These are phyloP conservation scores for Hypoxylon crocopeplum DNA, from an alignment of 495 filamentous ascomycete species.

Conservation along the genomic window DNA sequence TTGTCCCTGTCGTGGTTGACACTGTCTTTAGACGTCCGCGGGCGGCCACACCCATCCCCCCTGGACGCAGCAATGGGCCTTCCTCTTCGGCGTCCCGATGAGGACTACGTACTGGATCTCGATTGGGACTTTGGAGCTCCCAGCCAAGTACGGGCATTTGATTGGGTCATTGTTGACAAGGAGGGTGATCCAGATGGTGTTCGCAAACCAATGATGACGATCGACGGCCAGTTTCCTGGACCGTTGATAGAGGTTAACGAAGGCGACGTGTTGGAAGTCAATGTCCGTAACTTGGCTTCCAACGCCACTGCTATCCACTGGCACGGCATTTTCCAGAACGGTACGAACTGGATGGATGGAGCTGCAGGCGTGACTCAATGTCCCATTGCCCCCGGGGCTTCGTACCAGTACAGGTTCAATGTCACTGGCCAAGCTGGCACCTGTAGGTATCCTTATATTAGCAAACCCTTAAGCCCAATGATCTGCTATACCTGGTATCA, in stretches of 20 bases:
- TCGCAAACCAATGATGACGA: slow-evolving; percentile 54
- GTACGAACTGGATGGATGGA: slow-evolving; percentile 42
- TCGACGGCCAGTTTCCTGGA: slow-evolving; percentile 61
- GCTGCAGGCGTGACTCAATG: slow-evolving; percentile 68
- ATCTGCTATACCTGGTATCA: background rate
- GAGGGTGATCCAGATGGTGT: slow-evolving; percentile 62
- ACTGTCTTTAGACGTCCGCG: slow-evolving; percentile 10
- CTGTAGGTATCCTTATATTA: slow-evolving; percentile 38
- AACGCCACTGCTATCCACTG: slow-evolving; percentile 65
- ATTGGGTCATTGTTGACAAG: slow-evolving; percentile 57
- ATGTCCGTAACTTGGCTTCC: slow-evolving; percentile 52
- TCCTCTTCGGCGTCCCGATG: slow-evolving; percentile 37
- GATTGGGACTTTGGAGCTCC: slow-evolving; percentile 53
- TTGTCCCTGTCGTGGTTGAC: slow-evolving; percentile 17
- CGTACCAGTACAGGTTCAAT: slow-evolving; percentile 54
- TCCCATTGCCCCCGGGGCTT: slow-evolving; percentile 63
- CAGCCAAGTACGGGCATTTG: slow-evolving; percentile 52
- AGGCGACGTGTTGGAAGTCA: slow-evolving; percentile 54
- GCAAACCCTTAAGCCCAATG: slow-evolving; percentile 17
- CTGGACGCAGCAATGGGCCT: slow-evolving; percentile 5
- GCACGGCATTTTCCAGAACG: slow-evolving; percentile 44
- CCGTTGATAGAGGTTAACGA: slow-evolving; percentile 58
- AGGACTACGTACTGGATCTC: slow-evolving; percentile 54
- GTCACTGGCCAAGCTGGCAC: slow-evolving; percentile 54
- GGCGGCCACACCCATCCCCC: slow-evolving; percentile 3